Evolutionary conservation across 345 rosid species (phyloP).

Genomic region (Dimocarpus longan): DNA sequence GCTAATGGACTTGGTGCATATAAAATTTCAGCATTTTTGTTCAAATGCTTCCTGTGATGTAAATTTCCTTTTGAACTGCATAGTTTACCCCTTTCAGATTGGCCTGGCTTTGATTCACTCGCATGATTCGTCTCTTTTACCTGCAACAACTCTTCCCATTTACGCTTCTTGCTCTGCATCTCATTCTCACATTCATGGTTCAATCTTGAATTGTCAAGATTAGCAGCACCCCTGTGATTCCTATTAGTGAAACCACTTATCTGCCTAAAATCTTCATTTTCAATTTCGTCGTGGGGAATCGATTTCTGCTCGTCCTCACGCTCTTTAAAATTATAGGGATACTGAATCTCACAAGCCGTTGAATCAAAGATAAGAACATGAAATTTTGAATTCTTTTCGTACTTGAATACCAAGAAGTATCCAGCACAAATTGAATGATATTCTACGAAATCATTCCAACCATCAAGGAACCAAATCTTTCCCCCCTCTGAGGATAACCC

Average conservation of each 20-base stretch:
- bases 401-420: constrained; percentile 39
- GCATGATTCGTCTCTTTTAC: constrained; percentile 12
- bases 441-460: constrained; percentile 40
- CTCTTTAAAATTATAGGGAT: constrained; percentile 13
- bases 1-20: too few relatives aligned
- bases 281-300: neutral
- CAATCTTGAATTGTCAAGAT: neutral
- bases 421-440: constrained; percentile 35
- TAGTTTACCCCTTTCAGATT: too few relatives aligned
- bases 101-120: constrained; percentile 17
- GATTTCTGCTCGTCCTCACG: neutral
- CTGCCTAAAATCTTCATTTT: constrained; percentile 32
- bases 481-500: constrained; percentile 29
- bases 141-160: constrained; percentile 15
- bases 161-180: constrained; percentile 16
- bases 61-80: too few relatives aligned
- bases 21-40: too few relatives aligned
- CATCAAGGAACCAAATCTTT: constrained; percentile 43
- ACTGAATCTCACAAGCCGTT: constrained; percentile 39
- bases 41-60: too few relatives aligned
- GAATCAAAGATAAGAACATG: constrained; percentile 33
- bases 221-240: neutral
- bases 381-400: constrained; percentile 37
- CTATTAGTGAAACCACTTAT: constrained; percentile 6
- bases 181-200: neutral